Evolutionary conservation across 148 eudicot genomes (phyloP).

Genomic region (Euryodendron excelsum): DNA sequence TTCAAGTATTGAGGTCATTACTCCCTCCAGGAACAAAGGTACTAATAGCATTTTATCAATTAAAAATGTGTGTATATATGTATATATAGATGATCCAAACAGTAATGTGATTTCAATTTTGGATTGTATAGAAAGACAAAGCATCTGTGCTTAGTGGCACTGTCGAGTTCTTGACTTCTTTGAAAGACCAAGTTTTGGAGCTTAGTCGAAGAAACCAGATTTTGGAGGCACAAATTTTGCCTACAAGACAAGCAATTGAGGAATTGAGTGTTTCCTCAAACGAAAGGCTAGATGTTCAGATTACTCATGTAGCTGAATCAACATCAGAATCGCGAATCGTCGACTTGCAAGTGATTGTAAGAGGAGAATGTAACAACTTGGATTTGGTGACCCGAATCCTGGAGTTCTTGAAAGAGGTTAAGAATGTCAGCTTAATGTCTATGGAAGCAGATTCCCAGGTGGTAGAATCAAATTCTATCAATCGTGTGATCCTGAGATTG

Average conservation of each 20-base stretch:
- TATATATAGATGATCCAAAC: too few relatives aligned
- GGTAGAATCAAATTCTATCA: constrained; percentile 22
- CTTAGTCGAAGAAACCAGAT: constrained; percentile 50
- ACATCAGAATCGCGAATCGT: constrained; percentile 46
- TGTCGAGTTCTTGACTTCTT: constrained; percentile 53
- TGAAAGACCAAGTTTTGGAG: constrained; percentile 55
- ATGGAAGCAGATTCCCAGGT: constrained; percentile 46
- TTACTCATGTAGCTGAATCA: constrained; percentile 36
- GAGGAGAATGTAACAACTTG: constrained; percentile 30
- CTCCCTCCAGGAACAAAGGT: constrained; percentile 95
- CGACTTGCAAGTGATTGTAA: constrained; percentile 45
- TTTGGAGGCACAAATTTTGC: constrained; percentile 41
- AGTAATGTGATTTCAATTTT: background rate
- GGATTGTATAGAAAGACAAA: constrained; percentile 61
- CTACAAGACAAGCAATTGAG: background rate
- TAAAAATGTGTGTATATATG: too few relatives aligned
- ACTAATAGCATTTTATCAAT: too few relatives aligned
- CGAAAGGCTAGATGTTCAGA: constrained; percentile 29
- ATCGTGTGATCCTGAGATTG: constrained; percentile 41
- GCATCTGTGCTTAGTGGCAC: constrained; percentile 65
- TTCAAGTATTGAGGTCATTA: constrained; percentile 64
- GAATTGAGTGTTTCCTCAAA: constrained; percentile 6
- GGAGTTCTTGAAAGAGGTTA: constrained; percentile 49
- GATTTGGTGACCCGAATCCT: constrained; percentile 54
- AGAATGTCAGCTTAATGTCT: constrained; percentile 41